Conservation (phyloP, 805 yeast genomes). For the Ogataea ganodermae region DNA sequence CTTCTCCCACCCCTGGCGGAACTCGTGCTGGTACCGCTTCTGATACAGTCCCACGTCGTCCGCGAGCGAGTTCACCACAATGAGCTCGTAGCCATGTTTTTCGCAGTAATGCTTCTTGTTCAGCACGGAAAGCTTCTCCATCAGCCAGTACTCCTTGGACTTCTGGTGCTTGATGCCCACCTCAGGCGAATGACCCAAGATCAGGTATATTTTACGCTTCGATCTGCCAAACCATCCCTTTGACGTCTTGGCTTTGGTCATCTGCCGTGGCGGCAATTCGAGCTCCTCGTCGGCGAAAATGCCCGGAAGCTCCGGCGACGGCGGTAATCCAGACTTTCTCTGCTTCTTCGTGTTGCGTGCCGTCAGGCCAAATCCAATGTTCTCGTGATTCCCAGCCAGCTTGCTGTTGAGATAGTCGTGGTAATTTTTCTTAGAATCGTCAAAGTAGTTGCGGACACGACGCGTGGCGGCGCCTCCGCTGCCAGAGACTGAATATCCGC, state of each 20-base stretch:
- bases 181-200: slow-evolving; percentile 43
- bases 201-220: slow-evolving; percentile 37
- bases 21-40: slow-evolving; percentile 51
- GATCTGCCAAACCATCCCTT: slow-evolving; percentile 16
- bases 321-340: slow-evolving; percentile 32
- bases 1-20: slow-evolving; percentile 50
- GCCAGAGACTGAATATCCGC: background rate
- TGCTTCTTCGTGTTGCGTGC: slow-evolving; percentile 17
- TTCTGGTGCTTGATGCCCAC: slow-evolving; percentile 44
- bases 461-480: slow-evolving; percentile 1
- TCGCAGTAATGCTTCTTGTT: slow-evolving; percentile 51
- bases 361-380: slow-evolving; percentile 27
- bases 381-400: slow-evolving; percentile 26
- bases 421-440: slow-evolving; percentile 17
- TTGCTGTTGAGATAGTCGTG: slow-evolving; percentile 29
- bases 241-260: slow-evolving; percentile 2
- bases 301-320: slow-evolving; percentile 29
- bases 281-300: slow-evolving; percentile 20
- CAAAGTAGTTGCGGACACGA: slow-evolving; percentile 22
- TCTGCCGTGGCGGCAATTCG: slow-evolving; percentile 4
- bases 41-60: slow-evolving; percentile 44
- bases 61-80: slow-evolving; percentile 34
- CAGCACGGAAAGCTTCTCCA: slow-evolving; percentile 48
- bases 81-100: slow-evolving; percentile 49
- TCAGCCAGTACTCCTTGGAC: slow-evolving; percentile 44